A percentile compares a stretch with the other conserved stretches of the same genome.
Evolutionary conservation across 2,329 filamentous ascomycete genomes (phyloP).

Genomic region (Ophiostoma ips): DNA sequence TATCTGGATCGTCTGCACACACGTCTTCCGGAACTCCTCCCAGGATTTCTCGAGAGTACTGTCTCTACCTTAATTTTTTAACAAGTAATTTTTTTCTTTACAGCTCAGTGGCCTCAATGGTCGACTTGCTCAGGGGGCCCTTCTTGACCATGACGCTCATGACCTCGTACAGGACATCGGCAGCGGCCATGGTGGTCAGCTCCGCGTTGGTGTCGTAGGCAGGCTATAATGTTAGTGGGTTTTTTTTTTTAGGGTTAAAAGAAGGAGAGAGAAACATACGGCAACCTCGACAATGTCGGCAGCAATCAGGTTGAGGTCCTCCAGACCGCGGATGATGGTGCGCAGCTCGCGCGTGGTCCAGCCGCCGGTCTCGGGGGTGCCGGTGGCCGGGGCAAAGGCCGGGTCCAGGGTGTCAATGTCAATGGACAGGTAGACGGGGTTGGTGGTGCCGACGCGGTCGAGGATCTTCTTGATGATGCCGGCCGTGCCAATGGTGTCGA

Average conservation of each 20-base stretch:
- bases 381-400: slow-evolving; percentile 62
- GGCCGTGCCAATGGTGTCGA: slow-evolving; percentile 38
- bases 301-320: slow-evolving; percentile 54
- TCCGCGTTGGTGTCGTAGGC: slow-evolving; percentile 62
- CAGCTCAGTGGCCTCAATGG: not conserved
- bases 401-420: slow-evolving; percentile 86
- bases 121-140: slow-evolving; percentile 44
- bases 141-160: slow-evolving; percentile 75
- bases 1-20: not conserved
- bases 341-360: slow-evolving; percentile 62
- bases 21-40: not conserved
- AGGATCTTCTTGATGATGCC: slow-evolving; percentile 70
- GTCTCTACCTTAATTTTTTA: no score
- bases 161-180: slow-evolving; percentile 59
- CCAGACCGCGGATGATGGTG: slow-evolving; percentile 55
- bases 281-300: slow-evolving; percentile 64
- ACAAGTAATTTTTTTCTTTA: not conserved
- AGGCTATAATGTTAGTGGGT: slow-evolving; percentile 24
- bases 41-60: no score
- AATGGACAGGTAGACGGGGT: slow-evolving; percentile 68
- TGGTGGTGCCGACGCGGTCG: slow-evolving; percentile 57
- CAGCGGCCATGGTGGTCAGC: slow-evolving; percentile 59
- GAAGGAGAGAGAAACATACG: not conserved
- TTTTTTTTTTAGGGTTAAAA: not conserved
- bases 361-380: slow-evolving; percentile 62